Conservation (phyloP, 495 filamentous ascomycete species). For the Aspergillus affinis region DNA sequence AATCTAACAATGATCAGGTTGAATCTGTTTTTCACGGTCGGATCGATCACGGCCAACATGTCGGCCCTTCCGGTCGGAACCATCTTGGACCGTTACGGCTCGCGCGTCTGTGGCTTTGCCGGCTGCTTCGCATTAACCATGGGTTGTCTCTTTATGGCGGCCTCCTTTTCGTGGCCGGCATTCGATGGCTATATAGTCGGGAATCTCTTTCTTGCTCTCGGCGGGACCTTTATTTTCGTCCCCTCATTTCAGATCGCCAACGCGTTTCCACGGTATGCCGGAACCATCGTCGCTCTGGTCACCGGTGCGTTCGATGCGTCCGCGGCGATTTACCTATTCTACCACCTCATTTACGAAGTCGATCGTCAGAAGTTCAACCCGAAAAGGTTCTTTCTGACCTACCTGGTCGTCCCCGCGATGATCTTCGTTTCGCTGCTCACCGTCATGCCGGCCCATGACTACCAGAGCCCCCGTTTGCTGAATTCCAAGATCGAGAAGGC, state of each 20-base stretch:
- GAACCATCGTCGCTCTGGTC: constrained; percentile 64
- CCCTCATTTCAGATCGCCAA: constrained; percentile 71
- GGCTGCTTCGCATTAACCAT: constrained; percentile 54
- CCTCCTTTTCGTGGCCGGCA: constrained; percentile 50
- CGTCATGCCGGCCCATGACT: constrained; percentile 62
- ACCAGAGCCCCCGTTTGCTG: constrained; percentile 59
- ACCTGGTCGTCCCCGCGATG: constrained; percentile 57
- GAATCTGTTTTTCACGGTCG: constrained; percentile 69
- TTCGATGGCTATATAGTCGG: constrained; percentile 64
- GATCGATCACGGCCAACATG: constrained; percentile 67
- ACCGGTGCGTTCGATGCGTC: constrained; percentile 74
- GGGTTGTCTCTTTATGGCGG: constrained; percentile 58
- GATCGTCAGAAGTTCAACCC: constrained; percentile 50
- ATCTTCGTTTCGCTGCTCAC: constrained; percentile 56
- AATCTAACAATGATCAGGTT: constrained; percentile 35
- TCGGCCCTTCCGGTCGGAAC: constrained; percentile 64
- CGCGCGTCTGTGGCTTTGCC: constrained; percentile 57
- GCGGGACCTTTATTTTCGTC: constrained; percentile 69
- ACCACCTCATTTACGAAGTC: constrained; percentile 57
- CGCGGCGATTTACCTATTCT: constrained; percentile 66
- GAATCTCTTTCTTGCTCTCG: constrained; percentile 64
- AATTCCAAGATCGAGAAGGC: constrained; percentile 64
- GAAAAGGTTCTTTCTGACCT: constrained; percentile 63
- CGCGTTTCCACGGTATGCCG: constrained; percentile 65
- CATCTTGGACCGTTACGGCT: constrained; percentile 65